Conservation (phyloP, 208 protist genomes). For the Acanthamoeba lenticulata region DNA sequence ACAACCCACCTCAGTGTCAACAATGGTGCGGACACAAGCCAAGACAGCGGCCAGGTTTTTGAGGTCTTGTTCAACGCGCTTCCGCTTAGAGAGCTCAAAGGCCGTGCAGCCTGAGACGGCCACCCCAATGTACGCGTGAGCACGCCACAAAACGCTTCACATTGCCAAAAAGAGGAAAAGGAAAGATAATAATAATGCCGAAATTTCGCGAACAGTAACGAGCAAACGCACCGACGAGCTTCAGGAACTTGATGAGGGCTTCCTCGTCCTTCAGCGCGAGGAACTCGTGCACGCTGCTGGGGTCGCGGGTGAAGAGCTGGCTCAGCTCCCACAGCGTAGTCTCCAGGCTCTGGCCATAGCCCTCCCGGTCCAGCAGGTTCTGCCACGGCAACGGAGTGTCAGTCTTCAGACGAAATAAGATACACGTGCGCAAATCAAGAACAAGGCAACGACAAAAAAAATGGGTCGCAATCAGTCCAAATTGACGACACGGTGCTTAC, state of each 20-base stretch:
- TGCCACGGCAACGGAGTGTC: not conserved
- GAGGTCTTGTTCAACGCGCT: constrained; percentile 3
- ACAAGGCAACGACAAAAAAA: not conserved
- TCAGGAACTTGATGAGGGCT: constrained; percentile 49
- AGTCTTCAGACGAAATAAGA: not conserved
- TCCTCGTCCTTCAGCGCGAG: constrained; percentile 43
- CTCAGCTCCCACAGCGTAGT: not conserved
- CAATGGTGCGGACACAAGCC: not conserved
- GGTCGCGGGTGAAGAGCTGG: not conserved
- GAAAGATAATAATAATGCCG: not conserved
- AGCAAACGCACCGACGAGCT: not conserved
- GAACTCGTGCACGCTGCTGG: constrained; percentile 19
- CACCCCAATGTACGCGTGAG: not conserved
- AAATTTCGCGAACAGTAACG: not conserved
- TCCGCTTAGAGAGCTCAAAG: constrained; percentile 46
- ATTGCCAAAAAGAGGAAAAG: not conserved
- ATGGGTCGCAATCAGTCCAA: not conserved
- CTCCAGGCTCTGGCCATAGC: constrained; percentile 41
- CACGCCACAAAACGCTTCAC: not conserved
- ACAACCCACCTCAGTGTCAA: not conserved
- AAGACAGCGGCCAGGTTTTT: constrained; percentile 18
- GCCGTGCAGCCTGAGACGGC: not conserved
- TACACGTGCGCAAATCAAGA: not conserved
- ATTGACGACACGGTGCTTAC: not conserved
- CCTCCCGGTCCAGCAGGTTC: not conserved